Base-by-base conservation (phyloP, 306 rosid genomes). In the Biancaea sappan region DNA sequence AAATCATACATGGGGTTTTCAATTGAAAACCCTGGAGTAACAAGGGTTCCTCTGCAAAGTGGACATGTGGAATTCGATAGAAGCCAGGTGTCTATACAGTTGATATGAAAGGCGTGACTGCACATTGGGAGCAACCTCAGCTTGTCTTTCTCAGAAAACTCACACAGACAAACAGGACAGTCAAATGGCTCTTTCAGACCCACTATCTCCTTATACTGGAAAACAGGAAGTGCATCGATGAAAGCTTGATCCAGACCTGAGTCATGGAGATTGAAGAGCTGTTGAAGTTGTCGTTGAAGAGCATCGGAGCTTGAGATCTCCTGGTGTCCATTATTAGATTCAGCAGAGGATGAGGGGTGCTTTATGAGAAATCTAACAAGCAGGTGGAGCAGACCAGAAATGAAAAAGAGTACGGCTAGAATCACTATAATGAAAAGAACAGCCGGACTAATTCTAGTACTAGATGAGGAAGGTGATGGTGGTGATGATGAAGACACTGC, bases 51-150 rank as follows among this genome's bases (percentile, higher is more conserved):
- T 69, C 97, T 85, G 52, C 97, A 91, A 29, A 91, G 90, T 28
- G 97, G 97, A 56, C 97, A 91, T 4, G 97, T 85, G 3, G 97
- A 91, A 69, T 91, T 91, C 31, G 97, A 87, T 4, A 91, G 75
- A 66, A 91, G 90, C 97, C 97, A 91, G n/a, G 97, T 87, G 82
- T 91, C 97, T 81, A 91, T 91, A 79, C 97, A 91, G 51, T 54
- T 82, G 56, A 91, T 77, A 77, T 91, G 97, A 59, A 91, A 91
- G 75, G 95, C 97, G 81, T 91, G 97, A 77, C 95, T 89, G 57
- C 97, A 91, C 88, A 84, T 62, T 38, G 97, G 97, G 57, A 91
- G 97, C 82, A 91, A 81, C 66, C 97, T 84, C 53, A 91, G 95
- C 84, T 87, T 80, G 78, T 91, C 97, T 80, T 87, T 91, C n/a